Conservation (phyloP, 306 rosid genomes). For the Prunus mira region DNA sequence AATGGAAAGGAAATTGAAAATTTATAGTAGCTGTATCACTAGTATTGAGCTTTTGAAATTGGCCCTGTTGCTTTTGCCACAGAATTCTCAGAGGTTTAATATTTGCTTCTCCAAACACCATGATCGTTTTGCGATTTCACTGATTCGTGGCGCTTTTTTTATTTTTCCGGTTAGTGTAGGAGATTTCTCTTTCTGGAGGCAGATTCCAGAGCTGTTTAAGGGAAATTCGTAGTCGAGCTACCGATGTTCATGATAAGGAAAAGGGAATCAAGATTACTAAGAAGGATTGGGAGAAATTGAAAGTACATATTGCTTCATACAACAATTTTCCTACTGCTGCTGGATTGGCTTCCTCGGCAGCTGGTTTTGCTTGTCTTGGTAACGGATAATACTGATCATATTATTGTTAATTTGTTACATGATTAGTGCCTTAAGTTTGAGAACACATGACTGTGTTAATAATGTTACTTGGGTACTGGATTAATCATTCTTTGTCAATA, state of each 20-base stretch:
- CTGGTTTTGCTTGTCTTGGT: conserved; percentile 98
- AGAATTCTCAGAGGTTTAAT: background rate
- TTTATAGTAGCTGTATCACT: background rate
- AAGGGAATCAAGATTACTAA: conserved; percentile 71
- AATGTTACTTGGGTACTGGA: background rate
- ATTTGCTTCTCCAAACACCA: background rate
- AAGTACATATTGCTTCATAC: conserved; percentile 79
- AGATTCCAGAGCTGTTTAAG: conserved; percentile 84
- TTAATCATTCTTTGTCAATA: background rate
- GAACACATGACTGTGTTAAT: background rate
- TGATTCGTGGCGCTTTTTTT: conserved; percentile 34
- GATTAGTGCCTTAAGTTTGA: background rate
- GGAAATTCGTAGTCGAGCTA: conserved; percentile 83
- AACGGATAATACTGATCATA: conserved; percentile 17
- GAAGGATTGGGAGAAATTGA: conserved; percentile 80
- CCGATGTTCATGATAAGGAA: conserved; percentile 71
- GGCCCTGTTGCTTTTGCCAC: background rate
- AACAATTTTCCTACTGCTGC: conserved; percentile 99
- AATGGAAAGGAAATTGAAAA: background rate
- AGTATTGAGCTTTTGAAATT: background rate
- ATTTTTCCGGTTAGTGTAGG: conserved; percentile 73
- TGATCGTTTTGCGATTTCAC: conserved; percentile 14
- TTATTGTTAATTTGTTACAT: background rate
- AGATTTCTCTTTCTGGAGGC: conserved; percentile 90
- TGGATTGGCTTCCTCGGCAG: conserved; percentile 97